Evolutionary conservation across 2,329 filamentous ascomycete species (phyloP).

Genomic region (Chrysoporthe cubensis): DNA sequence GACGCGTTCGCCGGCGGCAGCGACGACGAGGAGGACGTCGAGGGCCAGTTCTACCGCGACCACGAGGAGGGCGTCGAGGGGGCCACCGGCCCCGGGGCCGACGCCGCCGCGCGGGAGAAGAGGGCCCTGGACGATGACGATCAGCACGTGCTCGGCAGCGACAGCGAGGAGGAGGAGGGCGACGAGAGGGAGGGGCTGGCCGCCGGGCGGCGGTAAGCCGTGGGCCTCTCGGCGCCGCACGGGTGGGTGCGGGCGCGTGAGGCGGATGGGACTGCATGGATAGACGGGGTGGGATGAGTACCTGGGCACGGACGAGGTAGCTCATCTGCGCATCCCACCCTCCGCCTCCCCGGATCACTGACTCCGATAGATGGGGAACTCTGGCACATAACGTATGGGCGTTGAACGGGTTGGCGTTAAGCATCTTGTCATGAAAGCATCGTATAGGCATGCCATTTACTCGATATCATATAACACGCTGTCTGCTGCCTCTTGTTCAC

Average conservation of each 20-base stretch:
- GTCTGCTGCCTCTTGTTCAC: too few relatives aligned
- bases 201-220: constrained; percentile 24
- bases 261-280: too few relatives aligned
- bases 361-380: background rate
- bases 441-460: background rate
- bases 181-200: constrained; percentile 37
- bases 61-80: constrained; percentile 27
- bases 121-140: constrained; percentile 39
- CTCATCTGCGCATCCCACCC: too few relatives aligned
- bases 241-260: too few relatives aligned
- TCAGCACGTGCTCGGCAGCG: constrained; percentile 56
- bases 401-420: background rate
- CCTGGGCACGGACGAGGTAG: too few relatives aligned
- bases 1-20: constrained; percentile 94
- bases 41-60: constrained; percentile 38
- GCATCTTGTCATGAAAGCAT: background rate
- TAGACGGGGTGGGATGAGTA: too few relatives aligned
- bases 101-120: constrained; percentile 39
- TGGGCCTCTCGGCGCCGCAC: too few relatives aligned
- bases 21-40: constrained; percentile 68
- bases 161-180: constrained; percentile 47
- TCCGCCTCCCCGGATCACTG: too few relatives aligned
- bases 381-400: background rate
- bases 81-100: constrained; percentile 28
- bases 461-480: background rate